Conservation (phyloP, 805 yeast species). For the Crinitomyces ghanaensis region DNA sequence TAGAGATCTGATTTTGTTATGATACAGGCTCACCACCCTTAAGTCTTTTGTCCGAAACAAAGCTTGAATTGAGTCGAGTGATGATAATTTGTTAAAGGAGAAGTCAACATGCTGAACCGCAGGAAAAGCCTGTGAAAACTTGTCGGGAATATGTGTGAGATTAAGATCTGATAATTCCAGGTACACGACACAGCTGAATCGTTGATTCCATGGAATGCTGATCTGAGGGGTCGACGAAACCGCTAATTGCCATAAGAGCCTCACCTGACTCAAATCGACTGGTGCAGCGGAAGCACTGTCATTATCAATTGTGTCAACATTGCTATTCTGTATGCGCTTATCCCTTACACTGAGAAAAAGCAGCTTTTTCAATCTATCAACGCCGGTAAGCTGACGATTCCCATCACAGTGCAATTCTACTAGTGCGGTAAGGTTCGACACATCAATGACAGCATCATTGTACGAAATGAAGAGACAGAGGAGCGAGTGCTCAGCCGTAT, state of each 20-base stretch:
- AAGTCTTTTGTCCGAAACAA: too few relatives aligned
- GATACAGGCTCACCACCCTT: conserved; percentile 19
- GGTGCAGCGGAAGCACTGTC: conserved; percentile 21
- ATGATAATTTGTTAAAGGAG: too few relatives aligned
- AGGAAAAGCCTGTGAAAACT: too few relatives aligned
- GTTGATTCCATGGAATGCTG: conserved; percentile 23
- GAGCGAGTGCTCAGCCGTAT: conserved; percentile 14
- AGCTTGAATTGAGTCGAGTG: too few relatives aligned
- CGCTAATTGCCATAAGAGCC: conserved; percentile 11
- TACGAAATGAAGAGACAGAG: conserved; percentile 30
- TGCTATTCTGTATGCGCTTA: conserved; percentile 8
- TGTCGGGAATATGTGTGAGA: too few relatives aligned
- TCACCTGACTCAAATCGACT: conserved; percentile 33
- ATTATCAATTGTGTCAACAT: conserved; percentile 2
- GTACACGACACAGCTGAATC: too few relatives aligned
- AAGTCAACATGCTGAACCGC: too few relatives aligned
- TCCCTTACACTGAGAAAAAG: conserved; percentile 30
- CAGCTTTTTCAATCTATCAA: conserved; percentile 26
- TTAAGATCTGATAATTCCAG: too few relatives aligned
- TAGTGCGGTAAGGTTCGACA: conserved; percentile 14
- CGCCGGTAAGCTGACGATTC: conserved; percentile 21
- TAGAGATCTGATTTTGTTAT: conserved; percentile 18
- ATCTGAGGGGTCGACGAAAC: conserved; percentile 19
- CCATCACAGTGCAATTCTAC: conserved; percentile 14
- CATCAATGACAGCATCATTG: conserved; percentile 26